Percentiles rank a stretch among this genome's conserved stretches.
Evolutionary conservation across 805 yeast species (phyloP).

Genomic region (Maudiozyma turicensis): DNA sequence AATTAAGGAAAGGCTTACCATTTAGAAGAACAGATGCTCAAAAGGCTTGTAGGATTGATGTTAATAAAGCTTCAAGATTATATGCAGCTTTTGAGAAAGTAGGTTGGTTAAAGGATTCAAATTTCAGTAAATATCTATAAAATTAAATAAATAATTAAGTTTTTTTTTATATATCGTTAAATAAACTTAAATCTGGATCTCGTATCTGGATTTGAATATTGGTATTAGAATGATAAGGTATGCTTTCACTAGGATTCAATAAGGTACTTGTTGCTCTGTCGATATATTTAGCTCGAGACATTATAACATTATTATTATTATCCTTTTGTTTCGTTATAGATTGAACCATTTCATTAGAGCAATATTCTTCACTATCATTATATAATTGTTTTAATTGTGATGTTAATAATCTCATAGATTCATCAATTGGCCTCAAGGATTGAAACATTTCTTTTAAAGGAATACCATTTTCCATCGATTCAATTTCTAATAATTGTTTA

Average conservation of each 20-base stretch:
- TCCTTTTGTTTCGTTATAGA: not conserved
- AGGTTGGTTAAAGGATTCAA: constrained; percentile 80
- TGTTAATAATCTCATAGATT: constrained; percentile 18
- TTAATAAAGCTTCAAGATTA: constrained; percentile 86
- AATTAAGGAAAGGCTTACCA: constrained; percentile 59
- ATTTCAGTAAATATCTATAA: constrained; percentile 39
- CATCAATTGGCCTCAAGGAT: constrained; percentile 23
- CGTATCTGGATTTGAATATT: not conserved
- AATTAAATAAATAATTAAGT: not conserved
- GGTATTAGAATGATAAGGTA: not conserved
- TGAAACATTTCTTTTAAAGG: constrained; percentile 6
- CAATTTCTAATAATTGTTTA: not conserved
- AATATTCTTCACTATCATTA: constrained; percentile 18
- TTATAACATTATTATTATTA: not conserved
- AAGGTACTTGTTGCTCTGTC: not conserved
- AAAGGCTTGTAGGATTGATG: constrained; percentile 95
- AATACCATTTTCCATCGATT: constrained; percentile 2
- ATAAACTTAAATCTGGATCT: constrained; percentile 4
- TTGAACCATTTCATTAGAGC: constrained; percentile 18
- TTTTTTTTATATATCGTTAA: not conserved
- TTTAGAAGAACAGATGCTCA: constrained; percentile 97
- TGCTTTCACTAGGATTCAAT: not conserved
- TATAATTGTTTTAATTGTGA: constrained; percentile 19
- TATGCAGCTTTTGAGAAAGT: constrained; percentile 85
- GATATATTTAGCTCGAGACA: constrained; percentile 5